Conservation (phyloP, 192 early-diverging fungal genomes). For the Podila minutissima region DNA sequence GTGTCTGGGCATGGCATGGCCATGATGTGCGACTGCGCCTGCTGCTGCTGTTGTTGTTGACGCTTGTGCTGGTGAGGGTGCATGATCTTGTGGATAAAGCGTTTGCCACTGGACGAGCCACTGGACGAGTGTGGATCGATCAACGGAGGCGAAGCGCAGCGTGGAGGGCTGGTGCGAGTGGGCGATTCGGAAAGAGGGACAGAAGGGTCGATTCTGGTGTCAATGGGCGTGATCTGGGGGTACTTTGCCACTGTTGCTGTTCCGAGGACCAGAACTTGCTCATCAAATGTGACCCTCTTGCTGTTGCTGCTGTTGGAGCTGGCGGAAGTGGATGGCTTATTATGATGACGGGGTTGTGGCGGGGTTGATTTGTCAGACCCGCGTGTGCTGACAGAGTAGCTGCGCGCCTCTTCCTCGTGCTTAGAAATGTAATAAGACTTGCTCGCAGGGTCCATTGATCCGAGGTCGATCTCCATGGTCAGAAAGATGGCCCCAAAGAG, state of each 20-base stretch:
- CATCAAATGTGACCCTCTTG: conserved; percentile 36
- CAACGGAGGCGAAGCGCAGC: not conserved
- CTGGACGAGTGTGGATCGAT: not conserved
- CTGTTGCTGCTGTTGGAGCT: conserved; percentile 5
- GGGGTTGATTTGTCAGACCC: conserved; percentile 5
- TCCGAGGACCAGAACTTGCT: conserved; percentile 31
- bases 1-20: not conserved
- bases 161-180: conserved; percentile 8
- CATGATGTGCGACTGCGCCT: not conserved
- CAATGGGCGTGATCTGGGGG: not conserved
- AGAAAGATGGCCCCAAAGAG: conserved; percentile 30
- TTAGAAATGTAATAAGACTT: not conserved
- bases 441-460: conserved; percentile 11
- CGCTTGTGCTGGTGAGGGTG: conserved; percentile 20
- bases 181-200: conserved; percentile 21
- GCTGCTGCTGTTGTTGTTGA: conserved; percentile 5
- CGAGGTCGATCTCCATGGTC: conserved; percentile 19
- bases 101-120: not conserved
- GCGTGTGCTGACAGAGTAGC: not conserved
- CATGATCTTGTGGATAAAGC: conserved; percentile 11
- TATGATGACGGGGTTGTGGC: not conserved
- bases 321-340: not conserved
- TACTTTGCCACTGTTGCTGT: not conserved
- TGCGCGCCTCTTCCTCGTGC: not conserved
- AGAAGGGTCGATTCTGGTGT: conserved; percentile 1